These are phyloP conservation scores for Aegilops umbellulata DNA, from an alignment of 176 grass and related monocot genomes.

Conservation along the genomic window DNA sequence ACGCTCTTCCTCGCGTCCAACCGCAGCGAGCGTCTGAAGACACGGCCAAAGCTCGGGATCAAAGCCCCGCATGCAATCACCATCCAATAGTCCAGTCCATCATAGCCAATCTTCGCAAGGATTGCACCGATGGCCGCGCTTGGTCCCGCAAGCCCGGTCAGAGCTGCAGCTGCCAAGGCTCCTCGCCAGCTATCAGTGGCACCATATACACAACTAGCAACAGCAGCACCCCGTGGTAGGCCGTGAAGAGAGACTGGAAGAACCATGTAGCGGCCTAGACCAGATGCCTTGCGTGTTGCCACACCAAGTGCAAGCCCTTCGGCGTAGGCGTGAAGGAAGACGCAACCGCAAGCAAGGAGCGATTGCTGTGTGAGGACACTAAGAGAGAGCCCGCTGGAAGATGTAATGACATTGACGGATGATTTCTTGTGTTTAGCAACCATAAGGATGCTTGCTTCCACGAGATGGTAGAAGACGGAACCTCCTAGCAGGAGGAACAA, in stretches of 20 bases:
- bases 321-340: conserved; percentile 78
- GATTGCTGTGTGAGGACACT: conserved; percentile 83
- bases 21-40: conserved; percentile 67
- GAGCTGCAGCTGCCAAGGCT: conserved; percentile 72
- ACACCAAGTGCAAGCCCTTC: conserved; percentile 95
- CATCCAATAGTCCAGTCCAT: conserved; percentile 89
- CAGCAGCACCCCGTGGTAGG: conserved; percentile 80
- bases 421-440: conserved; percentile 65
- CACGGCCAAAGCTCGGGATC: conserved; percentile 67
- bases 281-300: conserved; percentile 86
- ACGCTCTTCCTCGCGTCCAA: conserved; percentile 67
- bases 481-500: conserved; percentile 56
- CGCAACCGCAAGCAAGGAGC: conserved; percentile 71
- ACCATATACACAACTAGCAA: conserved; percentile 83
- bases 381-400: conserved; percentile 52
- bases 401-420: conserved; percentile 53
- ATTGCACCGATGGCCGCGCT: conserved; percentile 79
- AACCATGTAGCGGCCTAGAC: conserved; percentile 93
- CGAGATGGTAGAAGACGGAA: conserved; percentile 44
- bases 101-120: conserved; percentile 74
- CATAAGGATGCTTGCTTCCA: conserved; percentile 50
- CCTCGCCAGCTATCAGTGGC: conserved; percentile 92
- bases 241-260: conserved; percentile 93
- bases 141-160: conserved; percentile 82
- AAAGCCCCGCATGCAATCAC: conserved; percentile 82